These are phyloP conservation scores for Penicillium bialowiezense DNA, from an alignment of 495 filamentous ascomycete genomes.

Conservation along the genomic window DNA sequence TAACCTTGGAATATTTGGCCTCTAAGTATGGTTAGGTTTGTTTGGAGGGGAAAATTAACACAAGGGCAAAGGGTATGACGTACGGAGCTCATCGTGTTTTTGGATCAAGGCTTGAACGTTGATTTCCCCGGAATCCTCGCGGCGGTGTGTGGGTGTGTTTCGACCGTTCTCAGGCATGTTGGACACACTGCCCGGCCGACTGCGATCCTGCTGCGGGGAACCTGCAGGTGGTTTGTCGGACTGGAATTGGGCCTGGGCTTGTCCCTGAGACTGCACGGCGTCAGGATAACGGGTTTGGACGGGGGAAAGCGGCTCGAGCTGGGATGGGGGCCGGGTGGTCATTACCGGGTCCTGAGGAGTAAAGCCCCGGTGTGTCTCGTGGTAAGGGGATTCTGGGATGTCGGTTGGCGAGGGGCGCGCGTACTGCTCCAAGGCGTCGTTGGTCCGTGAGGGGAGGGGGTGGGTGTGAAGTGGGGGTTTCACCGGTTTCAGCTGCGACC, in stretches of 20 bases:
- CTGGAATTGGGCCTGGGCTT: conserved; percentile 12
- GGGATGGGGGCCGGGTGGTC: conserved; percentile 53
- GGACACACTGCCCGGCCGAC: conserved; percentile 20
- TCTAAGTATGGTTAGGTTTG: conserved; percentile 48
- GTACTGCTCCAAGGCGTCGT: conserved; percentile 35
- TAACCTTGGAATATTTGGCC: conserved; percentile 96
- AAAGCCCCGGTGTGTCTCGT: conserved; percentile 12
- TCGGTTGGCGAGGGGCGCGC: conserved; percentile 45
- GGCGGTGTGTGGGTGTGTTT: conserved; percentile 55
- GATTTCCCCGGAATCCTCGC: conserved; percentile 53
- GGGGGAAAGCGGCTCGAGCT: conserved; percentile 41
- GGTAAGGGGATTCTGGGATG: conserved; percentile 21
- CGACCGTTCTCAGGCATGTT: conserved; percentile 50
- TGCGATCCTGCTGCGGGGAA: conserved; percentile 11
- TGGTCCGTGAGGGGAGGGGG: conserved; percentile 11
- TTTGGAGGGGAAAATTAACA: background rate
- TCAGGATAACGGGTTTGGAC: conserved; percentile 21
- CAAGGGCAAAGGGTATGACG: conserved; percentile 18
- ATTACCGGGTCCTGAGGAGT: conserved; percentile 23
- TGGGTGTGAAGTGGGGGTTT: conserved; percentile 10
- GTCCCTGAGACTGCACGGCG: conserved; percentile 32
- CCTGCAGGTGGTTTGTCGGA: background rate
- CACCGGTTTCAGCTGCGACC: conserved; percentile 11
- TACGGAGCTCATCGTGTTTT: conserved; percentile 66
- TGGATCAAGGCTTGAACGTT: conserved; percentile 43